Evolutionary conservation across 1,284 basidiomycete genomes (phyloP).

Genomic region (Rhodotorula sp.): DNA sequence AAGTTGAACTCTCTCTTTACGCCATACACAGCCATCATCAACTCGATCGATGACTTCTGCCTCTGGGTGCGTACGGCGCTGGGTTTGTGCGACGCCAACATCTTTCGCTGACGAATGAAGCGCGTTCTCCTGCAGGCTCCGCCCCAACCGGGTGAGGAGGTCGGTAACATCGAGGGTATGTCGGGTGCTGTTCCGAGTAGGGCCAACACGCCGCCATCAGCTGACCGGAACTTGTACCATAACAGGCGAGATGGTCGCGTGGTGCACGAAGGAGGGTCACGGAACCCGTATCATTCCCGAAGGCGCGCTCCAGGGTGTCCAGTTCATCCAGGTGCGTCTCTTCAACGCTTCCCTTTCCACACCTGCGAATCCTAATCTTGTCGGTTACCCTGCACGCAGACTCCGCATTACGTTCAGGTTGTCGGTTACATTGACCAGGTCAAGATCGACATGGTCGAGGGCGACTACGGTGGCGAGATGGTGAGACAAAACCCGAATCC

Average conservation of each 20-base stretch:
- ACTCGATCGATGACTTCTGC: constrained; percentile 28
- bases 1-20: too few relatives aligned
- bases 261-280: constrained; percentile 38
- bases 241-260: constrained; percentile 35
- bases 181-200: neutral
- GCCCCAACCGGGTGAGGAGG: constrained; percentile 20
- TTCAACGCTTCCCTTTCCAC: too few relatives aligned
- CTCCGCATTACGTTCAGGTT: constrained; percentile 64
- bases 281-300: constrained; percentile 33
- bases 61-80: neutral
- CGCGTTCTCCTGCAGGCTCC: constrained; percentile 19
- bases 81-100: too few relatives aligned
- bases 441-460: constrained; percentile 56
- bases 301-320: constrained; percentile 61
- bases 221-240: neutral
- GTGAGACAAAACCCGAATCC: neutral
- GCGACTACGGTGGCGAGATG: constrained; percentile 62
- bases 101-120: neutral
- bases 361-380: neutral
- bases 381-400: constrained; percentile 46
- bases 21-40: constrained; percentile 37
- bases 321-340: constrained; percentile 54
- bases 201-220: neutral
- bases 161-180: constrained; percentile 37
- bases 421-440: constrained; percentile 64